Conservation (phyloP, 768 basidiomycete species). For the Boletus subparvulus region DNA sequence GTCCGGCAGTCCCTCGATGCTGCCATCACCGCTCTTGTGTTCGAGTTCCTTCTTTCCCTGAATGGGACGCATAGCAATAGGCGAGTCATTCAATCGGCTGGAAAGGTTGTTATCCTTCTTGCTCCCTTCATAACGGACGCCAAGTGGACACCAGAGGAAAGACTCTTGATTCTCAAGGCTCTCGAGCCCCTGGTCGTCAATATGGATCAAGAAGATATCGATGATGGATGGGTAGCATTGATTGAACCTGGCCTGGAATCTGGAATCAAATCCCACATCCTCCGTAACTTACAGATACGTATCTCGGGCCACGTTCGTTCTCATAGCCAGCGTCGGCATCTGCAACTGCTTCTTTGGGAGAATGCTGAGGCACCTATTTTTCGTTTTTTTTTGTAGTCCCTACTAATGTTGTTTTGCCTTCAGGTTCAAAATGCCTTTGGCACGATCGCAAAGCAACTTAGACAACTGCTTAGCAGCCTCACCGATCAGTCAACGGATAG, state of each 20-base stretch:
- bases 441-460: conserved; percentile 34
- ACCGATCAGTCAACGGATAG: conserved; percentile 20
- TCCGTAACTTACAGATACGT: conserved; percentile 37
- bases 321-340: conserved; percentile 31
- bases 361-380: conserved; percentile 58
- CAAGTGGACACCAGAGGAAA: conserved; percentile 61
- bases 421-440: conserved; percentile 56
- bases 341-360: conserved; percentile 66
- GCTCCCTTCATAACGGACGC: conserved; percentile 38
- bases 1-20: conserved; percentile 70
- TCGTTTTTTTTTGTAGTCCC: not conserved
- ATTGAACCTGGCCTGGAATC: conserved; percentile 44
- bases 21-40: conserved; percentile 61
- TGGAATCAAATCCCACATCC: conserved; percentile 61
- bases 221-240: conserved; percentile 47
- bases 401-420: not conserved
- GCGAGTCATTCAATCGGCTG: conserved; percentile 62
- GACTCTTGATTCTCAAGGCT: conserved; percentile 60
- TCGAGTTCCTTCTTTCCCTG: conserved; percentile 61
- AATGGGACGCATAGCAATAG: conserved; percentile 65
- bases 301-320: conserved; percentile 7
- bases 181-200: conserved; percentile 63
- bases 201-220: conserved; percentile 29
- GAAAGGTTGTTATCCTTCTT: conserved; percentile 49
- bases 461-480: conserved; percentile 41